Conservation (phyloP, 108 stramenopile genomes). For the Conticribra weissflogii region DNA sequence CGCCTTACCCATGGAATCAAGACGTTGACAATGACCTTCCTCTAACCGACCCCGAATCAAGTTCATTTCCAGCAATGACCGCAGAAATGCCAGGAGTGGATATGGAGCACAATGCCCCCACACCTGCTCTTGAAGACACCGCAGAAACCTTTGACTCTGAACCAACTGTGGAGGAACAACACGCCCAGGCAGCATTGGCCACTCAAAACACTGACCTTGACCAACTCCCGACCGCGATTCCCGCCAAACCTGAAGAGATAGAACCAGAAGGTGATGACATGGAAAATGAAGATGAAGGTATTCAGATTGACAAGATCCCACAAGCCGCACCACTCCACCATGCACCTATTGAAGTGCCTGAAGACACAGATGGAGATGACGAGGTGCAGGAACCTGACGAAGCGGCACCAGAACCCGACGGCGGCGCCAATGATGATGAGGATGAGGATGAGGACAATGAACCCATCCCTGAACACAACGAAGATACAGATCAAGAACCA, state of each 20-base stretch:
- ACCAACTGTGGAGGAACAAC: no score
- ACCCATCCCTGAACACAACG: no score
- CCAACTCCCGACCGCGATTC: no score
- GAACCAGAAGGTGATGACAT: neutral
- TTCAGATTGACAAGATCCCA: neutral
- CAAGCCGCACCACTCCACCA: neutral
- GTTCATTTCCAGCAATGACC: neutral
- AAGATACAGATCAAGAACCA: conserved; percentile 1
- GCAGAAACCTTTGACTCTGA: no score
- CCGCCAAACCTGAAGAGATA: neutral
- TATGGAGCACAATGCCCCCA: neutral
- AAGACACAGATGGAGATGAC: no score
- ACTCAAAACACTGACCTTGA: neutral
- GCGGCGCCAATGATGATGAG: neutral
- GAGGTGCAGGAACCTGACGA: no score
- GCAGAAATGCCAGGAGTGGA: neutral
- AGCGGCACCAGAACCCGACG: no score
- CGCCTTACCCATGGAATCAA: neutral
- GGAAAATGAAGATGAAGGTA: neutral
- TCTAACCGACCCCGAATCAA: neutral
- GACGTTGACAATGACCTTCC: neutral
- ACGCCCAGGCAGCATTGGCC: neutral
- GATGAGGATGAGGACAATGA: conserved; percentile 3
- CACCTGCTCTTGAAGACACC: no score
- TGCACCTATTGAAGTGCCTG: no score